phyloP scores from a whole-genome alignment of 495 filamentous ascomycete genomes.

The Neurospora pannonica region DNA sequence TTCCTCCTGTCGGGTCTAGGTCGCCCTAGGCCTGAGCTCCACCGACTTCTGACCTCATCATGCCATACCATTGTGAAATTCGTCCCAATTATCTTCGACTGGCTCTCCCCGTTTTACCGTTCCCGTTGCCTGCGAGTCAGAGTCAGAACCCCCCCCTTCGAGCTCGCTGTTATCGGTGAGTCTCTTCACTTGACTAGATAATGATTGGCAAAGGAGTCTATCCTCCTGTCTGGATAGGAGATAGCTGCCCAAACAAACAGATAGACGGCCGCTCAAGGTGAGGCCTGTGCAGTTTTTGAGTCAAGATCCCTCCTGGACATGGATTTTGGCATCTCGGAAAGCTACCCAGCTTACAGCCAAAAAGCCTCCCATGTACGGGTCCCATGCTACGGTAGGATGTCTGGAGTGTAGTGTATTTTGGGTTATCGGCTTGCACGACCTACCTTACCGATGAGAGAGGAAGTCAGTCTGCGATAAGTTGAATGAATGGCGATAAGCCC shows the following conservation, averaged over 20 bases:
- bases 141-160: neutral
- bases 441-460: neutral
- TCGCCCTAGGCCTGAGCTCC: neutral
- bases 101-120: neutral
- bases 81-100: neutral
- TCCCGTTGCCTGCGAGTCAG: neutral
- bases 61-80: neutral
- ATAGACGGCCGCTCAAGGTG: neutral
- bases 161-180: neutral
- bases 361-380: neutral
- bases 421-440: neutral
- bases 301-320: neutral
- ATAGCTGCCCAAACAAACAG: neutral
- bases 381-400: neutral
- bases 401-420: neutral
- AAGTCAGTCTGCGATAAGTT: neutral
- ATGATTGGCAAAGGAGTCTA: neutral
- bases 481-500: neutral
- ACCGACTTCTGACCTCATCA: neutral
- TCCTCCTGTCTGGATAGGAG: neutral
- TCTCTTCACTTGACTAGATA: neutral
- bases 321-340: neutral
- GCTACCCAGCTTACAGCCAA: neutral
- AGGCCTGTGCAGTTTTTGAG: neutral
- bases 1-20: neutral